Conservation (phyloP, 768 basidiomycete species). For the Pisolithus marmoratus region DNA sequence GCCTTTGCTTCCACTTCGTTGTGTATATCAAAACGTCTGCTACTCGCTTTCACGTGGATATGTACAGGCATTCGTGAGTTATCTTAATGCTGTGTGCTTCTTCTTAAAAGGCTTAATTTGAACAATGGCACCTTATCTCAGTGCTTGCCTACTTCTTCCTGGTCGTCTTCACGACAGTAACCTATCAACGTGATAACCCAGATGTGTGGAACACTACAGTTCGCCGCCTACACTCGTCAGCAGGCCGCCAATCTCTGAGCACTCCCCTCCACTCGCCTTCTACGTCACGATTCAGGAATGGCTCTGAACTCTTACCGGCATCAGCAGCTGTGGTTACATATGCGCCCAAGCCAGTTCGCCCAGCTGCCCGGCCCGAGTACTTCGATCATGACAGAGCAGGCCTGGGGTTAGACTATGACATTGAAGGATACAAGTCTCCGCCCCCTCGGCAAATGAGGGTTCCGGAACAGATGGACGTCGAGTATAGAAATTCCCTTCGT, state of each 20-base stretch:
- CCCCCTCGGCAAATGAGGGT: constrained; percentile 13
- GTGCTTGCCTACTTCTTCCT: constrained; percentile 56
- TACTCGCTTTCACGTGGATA: constrained; percentile 59
- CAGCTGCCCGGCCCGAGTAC: constrained; percentile 24
- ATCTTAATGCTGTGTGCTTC: not conserved
- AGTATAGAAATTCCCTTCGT: constrained; percentile 10
- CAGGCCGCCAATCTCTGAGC: constrained; percentile 22
- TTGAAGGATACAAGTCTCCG: constrained; percentile 37
- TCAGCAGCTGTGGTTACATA: constrained; percentile 29
- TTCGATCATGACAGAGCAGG: constrained; percentile 33
- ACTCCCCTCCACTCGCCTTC: constrained; percentile 33
- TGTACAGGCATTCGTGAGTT: constrained; percentile 38
- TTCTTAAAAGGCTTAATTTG: not conserved
- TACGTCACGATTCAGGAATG: constrained; percentile 33
- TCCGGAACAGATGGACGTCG: constrained; percentile 17
- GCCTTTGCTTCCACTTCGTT: not conserved
- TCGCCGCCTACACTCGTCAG: constrained; percentile 36
- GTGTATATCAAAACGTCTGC: constrained; percentile 50
- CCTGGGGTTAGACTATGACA: constrained; percentile 38
- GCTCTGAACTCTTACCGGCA: not conserved
- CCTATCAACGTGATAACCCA: constrained; percentile 39
- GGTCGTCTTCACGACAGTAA: constrained; percentile 39
- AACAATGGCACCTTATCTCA: constrained; percentile 20
- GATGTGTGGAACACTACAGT: constrained; percentile 49
- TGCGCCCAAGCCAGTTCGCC: constrained; percentile 39